Percentiles rank a stretch among this genome's conserved stretches.
Evolutionary conservation across 768 basidiomycete species (phyloP).

Genomic region (Podaxis mareebaensis): DNA sequence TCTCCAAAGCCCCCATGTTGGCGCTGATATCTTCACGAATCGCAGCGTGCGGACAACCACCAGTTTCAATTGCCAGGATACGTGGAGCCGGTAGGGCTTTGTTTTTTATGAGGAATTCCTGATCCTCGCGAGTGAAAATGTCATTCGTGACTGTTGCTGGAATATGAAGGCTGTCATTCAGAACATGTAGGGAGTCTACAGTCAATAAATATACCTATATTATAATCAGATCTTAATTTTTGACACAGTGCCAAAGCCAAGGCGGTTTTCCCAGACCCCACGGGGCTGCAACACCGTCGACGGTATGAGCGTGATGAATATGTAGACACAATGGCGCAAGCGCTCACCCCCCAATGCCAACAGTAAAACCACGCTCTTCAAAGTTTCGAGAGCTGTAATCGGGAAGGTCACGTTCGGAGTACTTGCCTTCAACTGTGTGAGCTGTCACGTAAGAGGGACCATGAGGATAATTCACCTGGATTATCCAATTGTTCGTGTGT

Average conservation of each 20-base stretch:
- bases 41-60: constrained; percentile 97
- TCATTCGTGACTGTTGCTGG: constrained; percentile 96
- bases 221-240: constrained; percentile 76
- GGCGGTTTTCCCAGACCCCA: constrained; percentile 98
- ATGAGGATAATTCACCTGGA: constrained; percentile 52
- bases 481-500: constrained; percentile 93
- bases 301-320: not conserved
- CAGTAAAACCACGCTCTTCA: constrained; percentile 90
- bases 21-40: constrained; percentile 98
- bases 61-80: constrained; percentile 96
- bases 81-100: constrained; percentile 81
- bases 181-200: not conserved
- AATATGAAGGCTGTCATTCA: not conserved
- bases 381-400: constrained; percentile 85
- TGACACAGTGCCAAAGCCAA: constrained; percentile 89
- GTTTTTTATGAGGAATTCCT: constrained; percentile 95
- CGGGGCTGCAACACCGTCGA: constrained; percentile 60
- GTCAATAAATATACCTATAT: constrained; percentile 68
- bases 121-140: constrained; percentile 97
- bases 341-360: constrained; percentile 95
- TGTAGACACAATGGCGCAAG: not conserved
- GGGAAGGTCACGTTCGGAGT: constrained; percentile 88
- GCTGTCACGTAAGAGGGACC: not conserved
- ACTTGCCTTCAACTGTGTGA: constrained; percentile 64
- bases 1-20: constrained; percentile 94